phyloP scores from a whole-genome alignment of 2,329 filamentous ascomycete species.

The Arthrobotrys sphaeroides region DNA sequence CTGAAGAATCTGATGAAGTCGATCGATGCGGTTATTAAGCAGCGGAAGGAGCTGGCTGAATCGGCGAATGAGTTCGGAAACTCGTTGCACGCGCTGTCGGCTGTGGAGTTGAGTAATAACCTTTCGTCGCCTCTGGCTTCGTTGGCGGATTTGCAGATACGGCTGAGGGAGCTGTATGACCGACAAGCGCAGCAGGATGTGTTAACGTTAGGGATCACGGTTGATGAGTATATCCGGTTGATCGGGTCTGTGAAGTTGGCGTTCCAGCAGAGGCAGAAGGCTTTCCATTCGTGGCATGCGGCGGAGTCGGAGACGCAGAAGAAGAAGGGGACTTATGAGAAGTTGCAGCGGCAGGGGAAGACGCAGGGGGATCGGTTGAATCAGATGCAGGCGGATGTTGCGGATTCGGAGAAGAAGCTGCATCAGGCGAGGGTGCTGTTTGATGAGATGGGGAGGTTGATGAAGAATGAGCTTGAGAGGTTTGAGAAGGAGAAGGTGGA shows the following conservation, averaged over 20 bases:
- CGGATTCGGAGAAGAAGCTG: constrained; percentile 91
- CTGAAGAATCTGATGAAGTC: constrained; percentile 89
- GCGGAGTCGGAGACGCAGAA: constrained; percentile 92
- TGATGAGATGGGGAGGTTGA: constrained; percentile 94
- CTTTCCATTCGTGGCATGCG: constrained; percentile 91
- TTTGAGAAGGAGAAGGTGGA: constrained; percentile 98
- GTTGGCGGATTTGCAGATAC: constrained; percentile 89
- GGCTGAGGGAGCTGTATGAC: constrained; percentile 93
- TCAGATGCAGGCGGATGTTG: constrained; percentile 90
- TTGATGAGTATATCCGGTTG: constrained; percentile 96
- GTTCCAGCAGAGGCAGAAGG: constrained; percentile 91
- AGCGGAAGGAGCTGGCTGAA: constrained; percentile 92
- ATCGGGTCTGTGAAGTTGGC: constrained; percentile 95
- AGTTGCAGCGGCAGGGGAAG: constrained; percentile 91
- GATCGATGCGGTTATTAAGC: constrained; percentile 89
- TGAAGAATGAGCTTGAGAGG: constrained; percentile 88
- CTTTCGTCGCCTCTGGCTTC: constrained; percentile 90
- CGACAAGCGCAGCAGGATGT: constrained; percentile 97
- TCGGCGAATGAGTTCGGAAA: constrained; percentile 92
- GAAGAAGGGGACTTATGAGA: constrained; percentile 84
- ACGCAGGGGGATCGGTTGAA: constrained; percentile 95
- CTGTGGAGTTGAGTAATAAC: constrained; percentile 88
- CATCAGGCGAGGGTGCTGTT: constrained; percentile 90
- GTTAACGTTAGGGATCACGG: constrained; percentile 93
- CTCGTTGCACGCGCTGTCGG: constrained; percentile 89